Evolutionary conservation across 371 early-diverging fungal genomes (phyloP).

Genomic region (Gilbertella persicaria): DNA sequence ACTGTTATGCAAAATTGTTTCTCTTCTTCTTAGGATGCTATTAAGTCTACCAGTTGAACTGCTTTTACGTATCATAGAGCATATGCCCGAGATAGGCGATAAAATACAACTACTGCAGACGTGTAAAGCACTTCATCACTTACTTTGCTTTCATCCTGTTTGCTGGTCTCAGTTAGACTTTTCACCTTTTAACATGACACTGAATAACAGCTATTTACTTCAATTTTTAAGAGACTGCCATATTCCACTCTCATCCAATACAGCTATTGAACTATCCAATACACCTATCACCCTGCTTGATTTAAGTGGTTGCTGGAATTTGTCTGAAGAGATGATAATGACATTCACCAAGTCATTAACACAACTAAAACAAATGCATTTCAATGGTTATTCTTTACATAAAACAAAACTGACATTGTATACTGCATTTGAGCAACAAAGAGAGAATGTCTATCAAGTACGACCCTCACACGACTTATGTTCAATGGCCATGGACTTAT

Average conservation of each 20-base stretch:
- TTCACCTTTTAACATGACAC: slow-evolving; percentile 22
- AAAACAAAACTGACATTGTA: background rate
- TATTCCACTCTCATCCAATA: slow-evolving; percentile 15
- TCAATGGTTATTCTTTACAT: slow-evolving; percentile 29
- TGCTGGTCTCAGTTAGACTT: slow-evolving; percentile 43
- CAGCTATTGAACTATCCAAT: background rate
- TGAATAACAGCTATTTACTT: slow-evolving; percentile 25
- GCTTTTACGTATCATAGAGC: slow-evolving; percentile 18
- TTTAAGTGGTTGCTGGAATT: slow-evolving; percentile 37
- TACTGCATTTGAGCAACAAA: slow-evolving; percentile 26
- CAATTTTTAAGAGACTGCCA: slow-evolving; percentile 25
- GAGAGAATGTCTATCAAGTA: slow-evolving; percentile 45
- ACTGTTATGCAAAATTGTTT: too few species aligned
- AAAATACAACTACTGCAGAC: slow-evolving; percentile 34
- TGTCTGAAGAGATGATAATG: slow-evolving; percentile 29
- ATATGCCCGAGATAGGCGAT: slow-evolving; percentile 21
- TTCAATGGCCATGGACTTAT: slow-evolving; percentile 37
- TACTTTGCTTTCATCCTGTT: slow-evolving; percentile 23
- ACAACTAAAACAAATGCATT: slow-evolving; percentile 13
- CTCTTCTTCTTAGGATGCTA: slow-evolving; percentile 6
- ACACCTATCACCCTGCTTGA: slow-evolving; percentile 13
- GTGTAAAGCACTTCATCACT: slow-evolving; percentile 17
- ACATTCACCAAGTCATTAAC: slow-evolving; percentile 30
- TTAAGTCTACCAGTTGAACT: slow-evolving; percentile 26
- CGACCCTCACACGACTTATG: slow-evolving; percentile 39